Evolutionary conservation across 192 early-diverging fungal genomes (phyloP).

Genomic region (Podila minutissima): DNA sequence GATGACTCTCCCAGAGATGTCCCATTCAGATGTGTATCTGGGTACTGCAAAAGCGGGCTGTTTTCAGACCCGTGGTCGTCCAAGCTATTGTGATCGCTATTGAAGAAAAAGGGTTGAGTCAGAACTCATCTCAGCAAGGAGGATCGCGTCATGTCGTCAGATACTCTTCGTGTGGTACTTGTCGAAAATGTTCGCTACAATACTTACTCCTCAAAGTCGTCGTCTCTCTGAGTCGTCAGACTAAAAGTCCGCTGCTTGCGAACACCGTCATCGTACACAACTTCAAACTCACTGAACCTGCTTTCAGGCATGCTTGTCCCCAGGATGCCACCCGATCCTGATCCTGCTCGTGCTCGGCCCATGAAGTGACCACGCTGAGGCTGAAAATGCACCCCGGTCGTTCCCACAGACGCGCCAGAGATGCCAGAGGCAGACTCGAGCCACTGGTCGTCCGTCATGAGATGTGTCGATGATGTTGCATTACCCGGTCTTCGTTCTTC

Average conservation of each 20-base stretch:
- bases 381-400: conserved; percentile 24
- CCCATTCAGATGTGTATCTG: background rate
- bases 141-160: too few relatives aligned
- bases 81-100: background rate
- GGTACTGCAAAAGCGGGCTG: conserved; percentile 19
- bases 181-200: background rate
- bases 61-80: conserved; percentile 16
- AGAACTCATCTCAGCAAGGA: too few relatives aligned
- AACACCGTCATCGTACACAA: conserved; percentile 48
- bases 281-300: conserved; percentile 48
- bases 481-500: background rate
- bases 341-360: conserved; percentile 7
- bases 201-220: conserved; percentile 27
- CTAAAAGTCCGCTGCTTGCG: conserved; percentile 49
- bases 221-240: conserved; percentile 22
- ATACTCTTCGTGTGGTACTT: background rate
- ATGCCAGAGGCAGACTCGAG: background rate
- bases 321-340: conserved; percentile 5
- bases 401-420: conserved; percentile 6
- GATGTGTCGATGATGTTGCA: background rate
- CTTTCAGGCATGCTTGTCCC: conserved; percentile 38
- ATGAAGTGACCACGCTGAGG: conserved; percentile 10
- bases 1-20: background rate
- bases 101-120: background rate
- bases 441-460: background rate